Evolutionary conservation across 2,329 filamentous ascomycete genomes (phyloP).

Genomic region (Tolypocladium album): DNA sequence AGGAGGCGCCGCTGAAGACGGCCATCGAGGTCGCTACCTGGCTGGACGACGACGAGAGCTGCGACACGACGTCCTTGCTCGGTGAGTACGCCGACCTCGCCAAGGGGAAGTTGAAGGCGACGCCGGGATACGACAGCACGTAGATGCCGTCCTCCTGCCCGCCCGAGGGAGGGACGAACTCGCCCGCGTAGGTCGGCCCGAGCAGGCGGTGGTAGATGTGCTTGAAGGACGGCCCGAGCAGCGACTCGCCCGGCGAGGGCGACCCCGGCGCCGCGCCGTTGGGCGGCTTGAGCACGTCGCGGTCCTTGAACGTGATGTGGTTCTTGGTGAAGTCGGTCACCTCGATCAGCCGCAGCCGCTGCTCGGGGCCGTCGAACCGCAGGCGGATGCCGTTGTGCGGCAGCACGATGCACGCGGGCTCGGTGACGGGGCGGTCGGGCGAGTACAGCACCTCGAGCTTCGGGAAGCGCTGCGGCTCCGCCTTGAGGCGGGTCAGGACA

Average conservation of each 20-base stretch:
- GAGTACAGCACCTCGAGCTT: conserved; percentile 78
- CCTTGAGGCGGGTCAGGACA: conserved; percentile 76
- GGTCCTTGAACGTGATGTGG: conserved; percentile 68
- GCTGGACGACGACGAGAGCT: conserved; percentile 70
- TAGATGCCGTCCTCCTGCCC: conserved; percentile 59
- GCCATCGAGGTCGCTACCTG: conserved; percentile 78
- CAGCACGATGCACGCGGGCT: conserved; percentile 65
- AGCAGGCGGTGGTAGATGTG: conserved; percentile 93
- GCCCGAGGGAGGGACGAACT: conserved; percentile 63
- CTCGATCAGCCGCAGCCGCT: conserved; percentile 83
- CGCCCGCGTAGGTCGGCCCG: conserved; percentile 86
- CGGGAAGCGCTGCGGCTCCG: conserved; percentile 72
- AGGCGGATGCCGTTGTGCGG: conserved; percentile 80
- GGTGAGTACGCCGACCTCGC: conserved; percentile 64
- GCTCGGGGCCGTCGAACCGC: conserved; percentile 88
- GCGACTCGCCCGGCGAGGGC: conserved; percentile 19
- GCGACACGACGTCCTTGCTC: conserved; percentile 69
- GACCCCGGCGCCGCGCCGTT: conserved; percentile 24
- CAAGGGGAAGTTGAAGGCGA: conserved; percentile 85
- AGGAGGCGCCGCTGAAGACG: conserved; percentile 81
- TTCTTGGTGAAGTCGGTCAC: conserved; percentile 82
- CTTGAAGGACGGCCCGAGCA: conserved; percentile 62
- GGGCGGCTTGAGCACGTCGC: conserved; percentile 62
- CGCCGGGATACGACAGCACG: conserved; percentile 85
- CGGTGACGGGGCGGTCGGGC: conserved; percentile 58